Percentiles rank a stretch among this genome's conserved stretches.
Conservation (phyloP, 1,139 yeast genomes). For the Zygosaccharomyces pseudobailii region DNA sequence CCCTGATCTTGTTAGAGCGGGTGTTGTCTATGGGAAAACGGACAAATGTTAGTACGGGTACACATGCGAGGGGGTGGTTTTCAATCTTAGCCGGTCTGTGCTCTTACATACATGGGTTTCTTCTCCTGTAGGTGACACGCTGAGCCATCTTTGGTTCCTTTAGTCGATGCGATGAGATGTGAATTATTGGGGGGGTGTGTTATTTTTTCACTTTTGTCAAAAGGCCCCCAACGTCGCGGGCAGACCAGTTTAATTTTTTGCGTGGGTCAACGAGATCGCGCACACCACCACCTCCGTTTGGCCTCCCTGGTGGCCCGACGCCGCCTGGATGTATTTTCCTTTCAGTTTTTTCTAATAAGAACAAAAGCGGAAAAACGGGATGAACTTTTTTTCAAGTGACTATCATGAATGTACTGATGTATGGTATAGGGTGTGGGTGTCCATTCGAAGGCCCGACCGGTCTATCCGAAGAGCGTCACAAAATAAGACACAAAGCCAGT, state of each 20-base stretch:
- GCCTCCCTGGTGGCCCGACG: no score
- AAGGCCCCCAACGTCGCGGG: neutral
- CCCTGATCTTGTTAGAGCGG: constrained; percentile 98
- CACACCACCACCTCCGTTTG: no score
- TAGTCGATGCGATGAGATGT: constrained; percentile 4
- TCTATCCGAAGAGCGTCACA: no score
- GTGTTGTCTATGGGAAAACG: constrained; percentile 69
- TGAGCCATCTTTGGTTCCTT: constrained; percentile 55
- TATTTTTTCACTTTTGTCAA: constrained; percentile 6
- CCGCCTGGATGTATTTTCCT: no score
- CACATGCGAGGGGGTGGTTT: neutral
- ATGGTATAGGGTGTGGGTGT: no score
- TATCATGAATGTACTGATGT: no score
- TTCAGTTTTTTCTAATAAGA: no score
- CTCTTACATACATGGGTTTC: constrained; percentile 64
- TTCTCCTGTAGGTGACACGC: constrained; percentile 78
- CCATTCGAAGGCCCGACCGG: no score
- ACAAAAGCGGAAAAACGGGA: no score
- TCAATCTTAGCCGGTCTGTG: neutral
- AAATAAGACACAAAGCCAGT: no score
- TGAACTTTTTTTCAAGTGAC: no score
- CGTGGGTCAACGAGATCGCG: neutral
- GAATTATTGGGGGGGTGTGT: constrained; percentile 1
- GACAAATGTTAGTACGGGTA: constrained; percentile 17
- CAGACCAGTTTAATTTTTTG: neutral